Percentiles rank a stretch among this genome's conserved stretches.
Evolutionary conservation across 371 early-diverging fungal species (phyloP).

Genomic region (Vairimorpha necatrix): DNA sequence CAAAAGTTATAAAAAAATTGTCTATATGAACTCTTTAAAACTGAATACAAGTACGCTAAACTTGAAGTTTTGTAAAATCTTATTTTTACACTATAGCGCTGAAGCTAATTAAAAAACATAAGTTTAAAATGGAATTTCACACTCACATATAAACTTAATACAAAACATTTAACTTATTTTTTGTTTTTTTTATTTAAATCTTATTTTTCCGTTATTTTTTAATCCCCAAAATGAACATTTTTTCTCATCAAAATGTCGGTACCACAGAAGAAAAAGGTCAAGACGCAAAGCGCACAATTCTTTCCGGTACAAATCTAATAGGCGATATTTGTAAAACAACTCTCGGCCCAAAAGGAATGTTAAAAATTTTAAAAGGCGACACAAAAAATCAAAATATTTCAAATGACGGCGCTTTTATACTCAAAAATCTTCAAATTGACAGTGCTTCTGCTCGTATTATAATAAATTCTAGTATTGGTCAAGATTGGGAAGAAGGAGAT

Average conservation of each 20-base stretch:
- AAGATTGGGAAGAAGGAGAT: slow-evolving; percentile 99
- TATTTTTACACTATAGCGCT: too few relatives aligned
- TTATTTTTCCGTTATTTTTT: too few relatives aligned
- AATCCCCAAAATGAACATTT: slow-evolving; percentile 50
- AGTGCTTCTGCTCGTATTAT: slow-evolving; percentile 95
- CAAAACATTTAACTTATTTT: too few relatives aligned
- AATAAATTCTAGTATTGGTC: slow-evolving; percentile 83
- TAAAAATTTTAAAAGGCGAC: slow-evolving; percentile 77
- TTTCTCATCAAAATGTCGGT: slow-evolving; percentile 55
- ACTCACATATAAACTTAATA: too few relatives aligned
- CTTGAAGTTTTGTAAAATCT: too few relatives aligned
- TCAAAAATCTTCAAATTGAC: slow-evolving; percentile 91
- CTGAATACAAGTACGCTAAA: too few relatives aligned
- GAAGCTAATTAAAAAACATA: too few relatives aligned
- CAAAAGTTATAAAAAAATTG: too few relatives aligned
- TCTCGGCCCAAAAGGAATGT: slow-evolving; percentile 73
- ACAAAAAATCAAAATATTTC: slow-evolving; percentile 83
- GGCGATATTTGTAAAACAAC: slow-evolving; percentile 86
- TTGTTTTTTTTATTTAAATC: too few relatives aligned
- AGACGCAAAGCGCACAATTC: slow-evolving; percentile 67
- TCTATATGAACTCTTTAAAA: too few relatives aligned
- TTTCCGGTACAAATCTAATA: slow-evolving; percentile 87
- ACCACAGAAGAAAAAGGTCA: slow-evolving; percentile 62
- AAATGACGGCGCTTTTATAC: slow-evolving; percentile 98
- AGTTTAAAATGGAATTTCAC: too few relatives aligned